Evolutionary conservation across 495 filamentous ascomycete genomes (phyloP).

Genomic region (Lepraria neglecta): DNA sequence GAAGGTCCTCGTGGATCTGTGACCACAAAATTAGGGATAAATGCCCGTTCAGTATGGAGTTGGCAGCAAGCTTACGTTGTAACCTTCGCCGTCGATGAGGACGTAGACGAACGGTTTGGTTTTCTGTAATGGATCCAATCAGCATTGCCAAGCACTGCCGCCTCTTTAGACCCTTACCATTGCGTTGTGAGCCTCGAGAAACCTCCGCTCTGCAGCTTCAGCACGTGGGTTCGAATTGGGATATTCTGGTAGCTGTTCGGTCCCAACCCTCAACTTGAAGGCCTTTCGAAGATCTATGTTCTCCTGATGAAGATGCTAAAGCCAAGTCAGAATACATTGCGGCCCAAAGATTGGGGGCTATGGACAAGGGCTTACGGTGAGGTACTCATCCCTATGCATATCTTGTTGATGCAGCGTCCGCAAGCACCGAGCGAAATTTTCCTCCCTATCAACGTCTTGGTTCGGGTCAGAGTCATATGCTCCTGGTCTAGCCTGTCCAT

Average conservation of each 20-base stretch:
- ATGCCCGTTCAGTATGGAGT: background rate
- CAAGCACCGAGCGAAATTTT: background rate
- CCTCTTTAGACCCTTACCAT: background rate
- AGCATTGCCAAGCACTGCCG: background rate
- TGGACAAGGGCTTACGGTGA: background rate
- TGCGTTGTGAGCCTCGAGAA: constrained; percentile 3
- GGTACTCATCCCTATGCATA: background rate
- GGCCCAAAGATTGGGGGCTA: no score
- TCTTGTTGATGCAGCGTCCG: background rate
- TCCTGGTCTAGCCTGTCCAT: no score
- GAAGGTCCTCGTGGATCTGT: constrained; percentile 50
- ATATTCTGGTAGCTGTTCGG: no score
- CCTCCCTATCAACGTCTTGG: no score
- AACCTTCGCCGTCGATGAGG: constrained; percentile 57
- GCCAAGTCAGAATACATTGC: background rate
- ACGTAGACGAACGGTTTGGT: constrained; percentile 56
- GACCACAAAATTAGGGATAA: background rate
- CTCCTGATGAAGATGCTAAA: background rate
- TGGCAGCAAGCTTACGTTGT: constrained; percentile 35
- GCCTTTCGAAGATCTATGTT: background rate
- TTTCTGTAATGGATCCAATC: constrained; percentile 29
- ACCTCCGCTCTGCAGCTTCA: constrained; percentile 8
- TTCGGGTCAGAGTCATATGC: no score
- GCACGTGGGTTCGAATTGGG: background rate
- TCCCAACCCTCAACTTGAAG: background rate